These are phyloP conservation scores for Dictyostelium firmibasis DNA, from an alignment of 78 protist genomes.

Conservation along the genomic window DNA sequence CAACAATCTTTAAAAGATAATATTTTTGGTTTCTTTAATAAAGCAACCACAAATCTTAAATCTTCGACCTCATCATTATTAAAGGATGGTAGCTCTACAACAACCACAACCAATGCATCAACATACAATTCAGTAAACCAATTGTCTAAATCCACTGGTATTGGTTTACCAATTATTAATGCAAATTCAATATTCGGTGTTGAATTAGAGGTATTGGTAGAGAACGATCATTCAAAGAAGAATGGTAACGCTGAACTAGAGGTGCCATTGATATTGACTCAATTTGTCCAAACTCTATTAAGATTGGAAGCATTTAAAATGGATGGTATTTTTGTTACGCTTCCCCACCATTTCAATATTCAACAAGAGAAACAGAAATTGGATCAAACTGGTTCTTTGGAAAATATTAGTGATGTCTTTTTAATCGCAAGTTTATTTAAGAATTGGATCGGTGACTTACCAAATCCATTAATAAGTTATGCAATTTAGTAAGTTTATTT, in stretches of 20 bases:
- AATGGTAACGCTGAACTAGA: neutral
- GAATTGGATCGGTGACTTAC: constrained; percentile 69
- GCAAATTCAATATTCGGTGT: constrained; percentile 36
- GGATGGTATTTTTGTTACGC: constrained; percentile 23
- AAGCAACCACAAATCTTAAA: constrained; percentile 10
- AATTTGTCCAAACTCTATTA: constrained; percentile 37
- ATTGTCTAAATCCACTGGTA: neutral
- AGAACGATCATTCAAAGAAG: neutral
- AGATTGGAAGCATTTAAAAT: constrained; percentile 47
- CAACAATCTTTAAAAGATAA: constrained; percentile 6
- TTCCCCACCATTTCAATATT: neutral
- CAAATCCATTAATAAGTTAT: constrained; percentile 59
- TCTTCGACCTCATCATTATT: constrained; percentile 1
- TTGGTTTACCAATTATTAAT: neutral
- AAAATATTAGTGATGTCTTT: constrained; percentile 13
- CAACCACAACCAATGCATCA: neutral
- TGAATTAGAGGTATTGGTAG: constrained; percentile 17
- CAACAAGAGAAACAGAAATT: constrained; percentile 59
- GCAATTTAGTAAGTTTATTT: constrained; percentile 56
- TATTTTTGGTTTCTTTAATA: constrained; percentile 64
- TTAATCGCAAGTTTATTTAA: constrained; percentile 54
- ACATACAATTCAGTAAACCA: neutral
- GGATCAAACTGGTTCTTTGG: constrained; percentile 33
- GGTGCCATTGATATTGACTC: constrained; percentile 37
- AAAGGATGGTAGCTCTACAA: neutral